Conservation (phyloP, 768 basidiomycete genomes). For the Podaxis sp. region DNA sequence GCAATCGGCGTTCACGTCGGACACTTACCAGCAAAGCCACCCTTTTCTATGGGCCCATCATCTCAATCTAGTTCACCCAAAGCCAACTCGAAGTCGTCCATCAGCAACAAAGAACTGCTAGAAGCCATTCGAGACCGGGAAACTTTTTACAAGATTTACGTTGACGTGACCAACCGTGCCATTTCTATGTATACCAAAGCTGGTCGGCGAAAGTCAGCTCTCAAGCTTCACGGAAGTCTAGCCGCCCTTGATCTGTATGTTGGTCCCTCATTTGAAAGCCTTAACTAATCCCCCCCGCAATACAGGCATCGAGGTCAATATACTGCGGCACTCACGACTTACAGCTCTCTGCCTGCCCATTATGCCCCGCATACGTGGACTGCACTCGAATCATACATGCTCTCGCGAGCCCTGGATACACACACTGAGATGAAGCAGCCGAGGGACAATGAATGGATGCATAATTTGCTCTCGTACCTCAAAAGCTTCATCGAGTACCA, state of each 20-base stretch:
- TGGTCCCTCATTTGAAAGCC: not conserved
- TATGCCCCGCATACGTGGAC: conserved; percentile 82
- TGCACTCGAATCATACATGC: conserved; percentile 74
- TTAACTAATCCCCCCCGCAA: not conserved
- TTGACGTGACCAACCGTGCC: conserved; percentile 69
- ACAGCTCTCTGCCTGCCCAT: conserved; percentile 78
- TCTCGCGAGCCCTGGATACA: conserved; percentile 67
- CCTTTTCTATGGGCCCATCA: conserved; percentile 56
- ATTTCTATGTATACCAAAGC: conserved; percentile 82
- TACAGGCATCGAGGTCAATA: conserved; percentile 65
- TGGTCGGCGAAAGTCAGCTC: conserved; percentile 80
- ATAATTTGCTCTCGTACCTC: conserved; percentile 72
- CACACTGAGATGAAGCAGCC: conserved; percentile 53
- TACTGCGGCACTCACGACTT: conserved; percentile 61
- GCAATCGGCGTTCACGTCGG: conserved; percentile 71
- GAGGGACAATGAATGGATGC: conserved; percentile 76
- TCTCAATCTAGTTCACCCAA: conserved; percentile 20
- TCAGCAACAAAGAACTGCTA: conserved; percentile 61
- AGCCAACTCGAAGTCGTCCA: conserved; percentile 22
- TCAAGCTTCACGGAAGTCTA: conserved; percentile 80
- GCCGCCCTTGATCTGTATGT: conserved; percentile 88
- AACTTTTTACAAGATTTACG: conserved; percentile 76
- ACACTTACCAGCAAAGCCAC: conserved; percentile 66
- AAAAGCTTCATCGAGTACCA: conserved; percentile 58
- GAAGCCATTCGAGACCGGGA: conserved; percentile 51